phyloP scores from a whole-genome alignment of 2,329 filamentous ascomycete species.

The Rutstroemia sydowiana region DNA sequence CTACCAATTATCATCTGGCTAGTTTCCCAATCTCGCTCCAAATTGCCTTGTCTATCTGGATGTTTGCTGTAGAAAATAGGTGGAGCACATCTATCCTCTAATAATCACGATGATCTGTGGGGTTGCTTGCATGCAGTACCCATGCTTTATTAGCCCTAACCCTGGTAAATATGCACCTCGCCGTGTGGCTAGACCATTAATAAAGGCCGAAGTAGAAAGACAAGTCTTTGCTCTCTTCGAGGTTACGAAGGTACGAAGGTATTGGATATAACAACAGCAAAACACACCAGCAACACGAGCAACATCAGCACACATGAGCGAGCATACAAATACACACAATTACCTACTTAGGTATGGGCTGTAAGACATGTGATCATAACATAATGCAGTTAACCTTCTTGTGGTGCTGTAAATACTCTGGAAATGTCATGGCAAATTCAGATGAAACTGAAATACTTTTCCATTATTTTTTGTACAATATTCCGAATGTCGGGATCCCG shows the following conservation, averaged over 20 bases:
- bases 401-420: neutral
- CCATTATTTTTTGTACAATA: slow-evolving; percentile 1
- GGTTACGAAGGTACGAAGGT: too few relatives aligned
- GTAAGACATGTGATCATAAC: slow-evolving; percentile 11
- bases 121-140: slow-evolving; percentile 7
- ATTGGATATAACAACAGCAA: too few relatives aligned
- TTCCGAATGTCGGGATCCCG: slow-evolving; percentile 1
- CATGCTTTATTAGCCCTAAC: neutral
- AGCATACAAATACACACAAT: too few relatives aligned
- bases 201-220: neutral
- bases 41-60: neutral
- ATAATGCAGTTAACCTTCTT: slow-evolving; percentile 7
- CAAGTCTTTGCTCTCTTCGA: too few relatives aligned
- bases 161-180: neutral
- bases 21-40: neutral
- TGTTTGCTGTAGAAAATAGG: neutral
- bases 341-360: neutral
- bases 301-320: neutral
- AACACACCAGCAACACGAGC: neutral
- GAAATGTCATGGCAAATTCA: slow-evolving; percentile 7
- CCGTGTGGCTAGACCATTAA: neutral
- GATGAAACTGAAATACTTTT: slow-evolving; percentile 1
- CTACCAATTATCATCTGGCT: too few relatives aligned
- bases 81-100: neutral
- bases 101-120: slow-evolving; percentile 7